Evolutionary conservation across 208 protist genomes (phyloP).

Genomic region (Sergeia podlipaevii): DNA sequence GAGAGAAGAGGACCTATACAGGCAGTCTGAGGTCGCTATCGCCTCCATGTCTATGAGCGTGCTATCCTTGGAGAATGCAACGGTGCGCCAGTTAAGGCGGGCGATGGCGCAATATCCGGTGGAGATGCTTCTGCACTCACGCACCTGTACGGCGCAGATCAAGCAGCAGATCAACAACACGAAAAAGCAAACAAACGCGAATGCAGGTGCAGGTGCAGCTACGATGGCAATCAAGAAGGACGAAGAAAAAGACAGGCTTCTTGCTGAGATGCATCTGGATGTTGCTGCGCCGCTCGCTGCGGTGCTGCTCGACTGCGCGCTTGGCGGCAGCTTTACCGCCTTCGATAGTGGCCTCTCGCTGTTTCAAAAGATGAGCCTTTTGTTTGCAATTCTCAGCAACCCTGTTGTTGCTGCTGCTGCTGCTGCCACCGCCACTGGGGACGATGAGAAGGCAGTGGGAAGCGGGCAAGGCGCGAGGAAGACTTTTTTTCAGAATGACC

Average conservation of each 20-base stretch:
- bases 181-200: constrained; percentile 17
- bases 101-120: background rate
- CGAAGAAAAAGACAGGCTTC: too few relatives aligned
- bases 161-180: constrained; percentile 39
- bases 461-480: too few relatives aligned
- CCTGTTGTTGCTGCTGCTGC: background rate
- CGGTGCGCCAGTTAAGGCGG: background rate
- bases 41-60: background rate
- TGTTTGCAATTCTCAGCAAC: constrained; percentile 35
- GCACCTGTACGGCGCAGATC: constrained; percentile 42
- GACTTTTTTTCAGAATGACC: too few relatives aligned
- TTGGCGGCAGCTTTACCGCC: too few relatives aligned
- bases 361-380: constrained; percentile 63
- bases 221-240: too few relatives aligned
- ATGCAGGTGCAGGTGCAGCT: too few relatives aligned
- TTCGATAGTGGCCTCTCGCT: constrained; percentile 21
- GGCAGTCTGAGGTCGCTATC: too few relatives aligned
- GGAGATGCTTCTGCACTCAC: constrained; percentile 24
- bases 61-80: background rate
- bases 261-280: background rate
- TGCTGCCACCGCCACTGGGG: background rate
- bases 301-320: background rate
- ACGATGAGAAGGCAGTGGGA: too few relatives aligned
- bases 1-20: too few relatives aligned
- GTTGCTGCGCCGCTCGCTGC: background rate